Conservation (phyloP, 768 basidiomycete species). For the Termitomyces sp. region DNA sequence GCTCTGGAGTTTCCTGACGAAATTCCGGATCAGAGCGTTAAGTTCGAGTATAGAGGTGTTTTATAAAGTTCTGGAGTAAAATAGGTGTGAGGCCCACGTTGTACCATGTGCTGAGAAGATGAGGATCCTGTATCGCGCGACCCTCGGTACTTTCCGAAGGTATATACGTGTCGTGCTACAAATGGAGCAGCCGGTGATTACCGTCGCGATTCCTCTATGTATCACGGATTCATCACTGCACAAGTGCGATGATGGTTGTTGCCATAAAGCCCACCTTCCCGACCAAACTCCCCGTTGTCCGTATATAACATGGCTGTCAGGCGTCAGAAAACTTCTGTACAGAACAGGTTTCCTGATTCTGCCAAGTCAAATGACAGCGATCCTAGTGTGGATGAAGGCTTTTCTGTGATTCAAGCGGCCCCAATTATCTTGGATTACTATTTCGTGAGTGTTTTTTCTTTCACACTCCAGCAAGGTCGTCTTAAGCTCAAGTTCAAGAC, state of each 20-base stretch:
- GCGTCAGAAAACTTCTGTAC: slow-evolving; percentile 2
- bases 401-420: slow-evolving; percentile 22
- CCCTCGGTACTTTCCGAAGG: slow-evolving; percentile 83
- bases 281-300: not conserved
- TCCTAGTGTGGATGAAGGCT: slow-evolving; percentile 18
- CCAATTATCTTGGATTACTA: slow-evolving; percentile 34
- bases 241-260: not conserved
- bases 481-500: slow-evolving; percentile 6
- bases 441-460: slow-evolving; percentile 17
- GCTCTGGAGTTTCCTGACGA: slow-evolving; percentile 31
- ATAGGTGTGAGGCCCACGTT: slow-evolving; percentile 57
- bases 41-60: slow-evolving; percentile 51
- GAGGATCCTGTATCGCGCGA: slow-evolving; percentile 58
- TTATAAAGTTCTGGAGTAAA: slow-evolving; percentile 4
- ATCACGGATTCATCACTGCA: not conserved
- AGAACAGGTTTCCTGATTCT: not conserved
- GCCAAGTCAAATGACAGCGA: not conserved
- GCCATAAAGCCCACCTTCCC: not conserved
- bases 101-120: slow-evolving; percentile 41
- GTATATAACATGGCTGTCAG: slow-evolving; percentile 7
- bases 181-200: slow-evolving; percentile 20
- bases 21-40: too few relatives aligned
- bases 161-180: slow-evolving; percentile 18
- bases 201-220: not conserved
- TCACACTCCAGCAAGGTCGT: not conserved